Base-by-base conservation (phyloP, 1,284 basidiomycete species). In the Kalmanozyma brasiliensis region DNA sequence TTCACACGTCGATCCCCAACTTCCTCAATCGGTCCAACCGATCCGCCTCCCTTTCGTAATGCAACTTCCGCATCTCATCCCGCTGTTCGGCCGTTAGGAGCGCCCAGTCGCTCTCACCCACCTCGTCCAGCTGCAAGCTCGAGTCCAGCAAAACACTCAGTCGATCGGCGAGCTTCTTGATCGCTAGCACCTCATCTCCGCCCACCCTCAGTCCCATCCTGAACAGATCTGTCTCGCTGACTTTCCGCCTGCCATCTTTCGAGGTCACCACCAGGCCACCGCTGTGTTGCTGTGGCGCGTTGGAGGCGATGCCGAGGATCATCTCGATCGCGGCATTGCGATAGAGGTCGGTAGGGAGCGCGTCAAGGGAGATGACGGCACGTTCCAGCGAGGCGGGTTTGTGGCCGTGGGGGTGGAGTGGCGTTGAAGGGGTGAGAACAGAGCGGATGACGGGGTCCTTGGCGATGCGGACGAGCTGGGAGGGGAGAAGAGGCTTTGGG, bases 211-310 rank as follows among this genome's bases (percentile, higher is more conserved):
- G 64, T 0, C 80, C 80, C 48, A 76, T 66, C 8, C 78, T 57
- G 51, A 82, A 79, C 37, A 82, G 64, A 59, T 82, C 79, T 9
- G 72, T 68, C 57, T 82, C 80, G 23, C 69, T 68, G 17, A 81
- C 74, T 22, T 72, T 62, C 2, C 72, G 51, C 22, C 58, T 41
- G 2, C 61, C 70, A 24, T 62, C 65, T 19, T 51, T 63, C 2
- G 42, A 51, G 0, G 32, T 24, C 40, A 53, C 57, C 33, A 49
- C 60, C 24, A 60, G 33, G 19, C 52, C 40, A 17, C 30, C 37
- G 35, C 44, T 34, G 6, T 33, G 37, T 10, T 32, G 63, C 38
- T 44, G 48, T 37, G 52, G 76, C 11, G 64, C 35, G 38, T 44
- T 59, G 34, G 64, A 41, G 17, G 71, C 59, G 17, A 81, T 71